Conservation (phyloP, 495 filamentous ascomycete species). For the Penicillium macrosclerotiorum region DNA sequence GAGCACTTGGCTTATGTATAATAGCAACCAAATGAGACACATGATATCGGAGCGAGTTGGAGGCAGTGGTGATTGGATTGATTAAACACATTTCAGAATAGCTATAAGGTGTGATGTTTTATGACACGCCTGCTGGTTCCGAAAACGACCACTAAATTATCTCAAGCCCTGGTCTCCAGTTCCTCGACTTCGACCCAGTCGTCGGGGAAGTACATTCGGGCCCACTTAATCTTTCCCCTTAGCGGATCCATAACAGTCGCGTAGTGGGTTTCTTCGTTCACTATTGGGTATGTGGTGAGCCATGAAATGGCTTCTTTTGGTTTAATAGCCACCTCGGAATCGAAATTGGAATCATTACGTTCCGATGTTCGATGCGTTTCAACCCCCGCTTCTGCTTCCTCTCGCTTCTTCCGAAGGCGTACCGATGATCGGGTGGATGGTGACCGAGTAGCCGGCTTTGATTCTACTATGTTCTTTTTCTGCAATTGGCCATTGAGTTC, state of each 20-base stretch:
- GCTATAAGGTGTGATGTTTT: too few relatives aligned
- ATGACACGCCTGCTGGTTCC: too few relatives aligned
- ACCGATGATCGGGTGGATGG: constrained; percentile 7
- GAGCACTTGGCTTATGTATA: constrained; percentile 2
- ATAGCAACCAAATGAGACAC: not conserved
- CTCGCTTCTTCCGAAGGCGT: constrained; percentile 8
- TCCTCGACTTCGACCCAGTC: constrained; percentile 3
- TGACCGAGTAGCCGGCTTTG: not conserved
- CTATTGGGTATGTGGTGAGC: constrained; percentile 47
- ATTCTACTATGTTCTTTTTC: not conserved
- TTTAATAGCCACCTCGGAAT: constrained; percentile 22
- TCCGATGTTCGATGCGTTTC: not conserved
- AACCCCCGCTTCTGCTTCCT: not conserved
- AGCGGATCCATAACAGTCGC: constrained; percentile 50
- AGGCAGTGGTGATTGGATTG: too few relatives aligned
- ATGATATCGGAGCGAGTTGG: too few relatives aligned
- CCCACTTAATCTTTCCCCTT: constrained; percentile 44
- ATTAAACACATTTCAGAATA: too few relatives aligned
- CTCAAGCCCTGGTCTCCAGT: too few relatives aligned
- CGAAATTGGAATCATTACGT: not conserved
- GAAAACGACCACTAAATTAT: too few relatives aligned
- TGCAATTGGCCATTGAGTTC: too few relatives aligned
- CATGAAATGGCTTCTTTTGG: constrained; percentile 34
- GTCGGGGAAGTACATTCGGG: constrained; percentile 24
- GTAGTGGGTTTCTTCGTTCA: constrained; percentile 55